Conservation (phyloP, 208 protist genomes). For the Phytomonas serpens region DNA sequence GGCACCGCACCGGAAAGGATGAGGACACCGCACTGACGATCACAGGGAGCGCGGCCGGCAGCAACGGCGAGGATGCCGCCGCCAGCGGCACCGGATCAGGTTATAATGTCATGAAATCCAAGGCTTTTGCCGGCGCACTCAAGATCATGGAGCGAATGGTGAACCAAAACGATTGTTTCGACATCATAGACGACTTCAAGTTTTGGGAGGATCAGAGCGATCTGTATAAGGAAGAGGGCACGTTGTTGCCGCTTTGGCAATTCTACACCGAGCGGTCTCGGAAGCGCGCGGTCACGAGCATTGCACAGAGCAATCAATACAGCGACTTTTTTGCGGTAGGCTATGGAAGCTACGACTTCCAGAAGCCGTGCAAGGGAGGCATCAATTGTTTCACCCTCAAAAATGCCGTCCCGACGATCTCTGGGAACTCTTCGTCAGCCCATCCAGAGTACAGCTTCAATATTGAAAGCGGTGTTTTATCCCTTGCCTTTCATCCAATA, state of each 20-base stretch:
- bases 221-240: conserved; percentile 91
- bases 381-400: conserved; percentile 97
- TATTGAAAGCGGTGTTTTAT: conserved; percentile 93
- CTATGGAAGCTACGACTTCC: conserved; percentile 97
- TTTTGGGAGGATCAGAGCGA: conserved; percentile 96
- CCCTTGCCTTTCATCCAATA: conserved; percentile 92
- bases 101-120: conserved; percentile 59
- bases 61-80: conserved; percentile 12
- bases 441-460: conserved; percentile 92
- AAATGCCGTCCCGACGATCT: conserved; percentile 85
- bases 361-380: conserved; percentile 89
- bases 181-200: conserved; percentile 96
- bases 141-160: conserved; percentile 96
- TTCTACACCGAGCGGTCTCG: conserved; percentile 85
- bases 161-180: conserved; percentile 96
- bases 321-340: conserved; percentile 95
- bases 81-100: conserved; percentile 14
- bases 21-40: conserved; percentile 25
- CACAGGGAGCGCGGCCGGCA: background rate
- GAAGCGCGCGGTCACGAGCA: conserved; percentile 89
- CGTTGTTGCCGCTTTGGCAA: conserved; percentile 95
- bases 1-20: conserved; percentile 63
- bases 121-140: conserved; percentile 48
- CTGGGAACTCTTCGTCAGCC: conserved; percentile 26
- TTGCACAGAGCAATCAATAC: conserved; percentile 94